Percentiles rank a stretch among this genome's conserved stretches.
Evolutionary conservation across 805 yeast genomes (phyloP).

Genomic region (Lipomyces kockii): DNA sequence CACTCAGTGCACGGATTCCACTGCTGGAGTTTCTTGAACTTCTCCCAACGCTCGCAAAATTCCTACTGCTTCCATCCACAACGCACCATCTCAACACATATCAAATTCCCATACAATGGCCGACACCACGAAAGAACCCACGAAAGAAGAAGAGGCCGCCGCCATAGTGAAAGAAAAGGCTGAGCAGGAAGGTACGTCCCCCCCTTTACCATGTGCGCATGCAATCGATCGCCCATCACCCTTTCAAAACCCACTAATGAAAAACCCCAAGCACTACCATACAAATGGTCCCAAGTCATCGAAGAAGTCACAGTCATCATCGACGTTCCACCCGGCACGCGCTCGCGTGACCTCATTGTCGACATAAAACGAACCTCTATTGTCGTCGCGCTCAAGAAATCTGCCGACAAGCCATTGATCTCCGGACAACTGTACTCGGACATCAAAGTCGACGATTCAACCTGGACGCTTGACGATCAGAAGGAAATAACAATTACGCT

Average conservation of each 20-base stretch:
- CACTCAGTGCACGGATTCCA: neutral
- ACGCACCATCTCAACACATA: neutral
- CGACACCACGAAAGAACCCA: conserved; percentile 14
- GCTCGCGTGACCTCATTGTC: conserved; percentile 47
- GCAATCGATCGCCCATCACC: too few relatives aligned
- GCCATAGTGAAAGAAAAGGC: conserved; percentile 30
- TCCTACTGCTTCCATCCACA: neutral
- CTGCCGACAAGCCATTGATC: conserved; percentile 34
- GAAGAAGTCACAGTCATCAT: conserved; percentile 49
- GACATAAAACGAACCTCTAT: conserved; percentile 38
- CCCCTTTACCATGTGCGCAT: neutral
- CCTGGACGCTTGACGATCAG: conserved; percentile 52
- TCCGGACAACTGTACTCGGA: conserved; percentile 47
- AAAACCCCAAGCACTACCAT: conserved; percentile 40
- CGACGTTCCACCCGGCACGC: conserved; percentile 44
- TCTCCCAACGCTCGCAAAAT: neutral
- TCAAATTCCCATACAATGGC: neutral
- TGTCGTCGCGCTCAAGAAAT: conserved; percentile 39
- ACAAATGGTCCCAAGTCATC: conserved; percentile 51
- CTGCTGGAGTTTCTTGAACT: too few relatives aligned
- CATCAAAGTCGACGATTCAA: conserved; percentile 44
- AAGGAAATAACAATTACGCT: conserved; percentile 46
- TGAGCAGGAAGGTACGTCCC: conserved; percentile 31
- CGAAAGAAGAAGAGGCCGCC: conserved; percentile 35
- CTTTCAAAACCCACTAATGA: neutral